Evolutionary conservation across 1,139 yeast species (phyloP), one percentile per base, ranked within the genome.

Genomic region (Hyphopichia khmerensis): DNA sequence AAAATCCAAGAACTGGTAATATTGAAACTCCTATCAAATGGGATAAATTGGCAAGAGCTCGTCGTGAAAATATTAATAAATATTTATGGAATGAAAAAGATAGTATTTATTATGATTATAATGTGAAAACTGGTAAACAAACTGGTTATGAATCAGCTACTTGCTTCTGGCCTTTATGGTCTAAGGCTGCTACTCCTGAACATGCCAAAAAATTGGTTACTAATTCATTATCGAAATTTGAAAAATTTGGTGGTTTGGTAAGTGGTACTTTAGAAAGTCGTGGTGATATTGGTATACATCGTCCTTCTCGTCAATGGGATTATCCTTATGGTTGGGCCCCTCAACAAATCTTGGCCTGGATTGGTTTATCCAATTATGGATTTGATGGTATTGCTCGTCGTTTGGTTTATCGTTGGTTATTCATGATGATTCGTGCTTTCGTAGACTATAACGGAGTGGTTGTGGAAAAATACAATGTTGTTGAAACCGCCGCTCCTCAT

Each of bases 271-370:
- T 81, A 50, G 64, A 75, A 52, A 83, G 93, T 4, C 73, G 96
- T 45, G 97, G 97, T 23, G 80, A 71, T 15, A 69, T 87, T 26
- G 81, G 86, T 2, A 63, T 87, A 26, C 71, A 78, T 40, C 72
- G 91, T 52, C 96, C 96, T 19, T 82, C 87, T 29, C 78, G 98
- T 62, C 99, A 93, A 67, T 93, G 99, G 99, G 99, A 93, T 62
- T 93, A 84, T 60, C 99, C 99, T 6, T 89, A 73, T 58, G 99
- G 98, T 4, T 93, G 99, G 99, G 97, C 99, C 0, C 99, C 99
- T 2, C 99, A 95, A 62, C 99, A 93, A 62, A 88, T 93, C 17
- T 67, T 93, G 42, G 95, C 96, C 0, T 93, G 99, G 99, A 79
- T 79, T 36, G 99, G 98, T 0, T 71, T 93, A 33, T 59, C 63